Conservation (phyloP, 139 green algal genomes). For the Deuterostichococcus epilithicus region DNA sequence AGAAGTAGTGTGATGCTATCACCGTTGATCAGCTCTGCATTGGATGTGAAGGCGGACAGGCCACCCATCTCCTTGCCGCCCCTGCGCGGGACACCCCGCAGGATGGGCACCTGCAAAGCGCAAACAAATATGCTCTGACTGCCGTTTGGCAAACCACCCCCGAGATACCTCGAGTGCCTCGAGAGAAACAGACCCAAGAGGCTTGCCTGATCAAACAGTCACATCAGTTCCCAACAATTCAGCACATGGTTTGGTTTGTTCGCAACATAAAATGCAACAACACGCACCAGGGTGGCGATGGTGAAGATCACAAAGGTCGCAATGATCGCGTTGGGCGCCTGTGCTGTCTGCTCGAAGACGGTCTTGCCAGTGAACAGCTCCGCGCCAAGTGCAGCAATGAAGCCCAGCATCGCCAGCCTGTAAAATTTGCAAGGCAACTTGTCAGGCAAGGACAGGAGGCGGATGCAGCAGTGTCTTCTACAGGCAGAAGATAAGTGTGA, state of each 20-base stretch:
- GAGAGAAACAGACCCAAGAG: too few species aligned
- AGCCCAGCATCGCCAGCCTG: conserved; percentile 60
- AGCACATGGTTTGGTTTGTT: too few species aligned
- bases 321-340: conserved; percentile 1
- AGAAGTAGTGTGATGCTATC: background rate
- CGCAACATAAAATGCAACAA: too few species aligned
- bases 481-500: too few species aligned
- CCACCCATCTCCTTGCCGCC: background rate
- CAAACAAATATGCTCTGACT: too few species aligned
- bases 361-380: conserved; percentile 46
- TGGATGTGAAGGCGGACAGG: conserved; percentile 6
- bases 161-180: too few species aligned
- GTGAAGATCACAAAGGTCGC: conserved; percentile 34
- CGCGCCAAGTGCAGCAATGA: conserved; percentile 54
- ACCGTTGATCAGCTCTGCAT: conserved; percentile 12
- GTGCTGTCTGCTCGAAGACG: conserved; percentile 42
- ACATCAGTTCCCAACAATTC: too few species aligned
- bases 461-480: too few species aligned
- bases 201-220: too few species aligned
- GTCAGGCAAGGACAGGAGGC: too few species aligned
- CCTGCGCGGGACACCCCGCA: conserved; percentile 6
- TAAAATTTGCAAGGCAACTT: background rate
- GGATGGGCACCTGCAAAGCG: conserved; percentile 3
- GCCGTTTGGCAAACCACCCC: too few species aligned
- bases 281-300: conserved; percentile 35